A percentile compares a stretch with the other conserved stretches of the same genome.
These are phyloP conservation scores for Phenoliferia sp. DNA, from an alignment of 1,284 basidiomycete species.

Conservation along the genomic window DNA sequence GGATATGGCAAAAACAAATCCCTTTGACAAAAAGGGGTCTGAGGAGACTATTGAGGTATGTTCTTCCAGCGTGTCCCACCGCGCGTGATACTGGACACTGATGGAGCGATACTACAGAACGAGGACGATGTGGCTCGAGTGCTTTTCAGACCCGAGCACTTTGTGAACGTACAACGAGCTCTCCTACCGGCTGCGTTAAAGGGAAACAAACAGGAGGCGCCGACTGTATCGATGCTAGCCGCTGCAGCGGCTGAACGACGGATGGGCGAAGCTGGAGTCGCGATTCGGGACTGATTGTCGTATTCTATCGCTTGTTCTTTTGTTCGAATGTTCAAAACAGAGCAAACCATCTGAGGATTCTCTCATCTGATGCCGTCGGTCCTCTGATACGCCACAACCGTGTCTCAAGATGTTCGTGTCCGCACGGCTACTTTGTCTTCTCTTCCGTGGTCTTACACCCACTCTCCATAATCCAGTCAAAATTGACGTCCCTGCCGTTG, in stretches of 20 bases:
- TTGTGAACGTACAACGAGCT: conserved; percentile 14
- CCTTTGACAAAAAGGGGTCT: conserved; percentile 1
- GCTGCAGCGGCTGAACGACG: neutral
- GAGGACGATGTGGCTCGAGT: conserved; percentile 25
- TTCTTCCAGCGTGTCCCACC: no score
- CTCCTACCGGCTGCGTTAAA: conserved; percentile 16
- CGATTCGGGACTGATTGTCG: neutral
- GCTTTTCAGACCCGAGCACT: conserved; percentile 16
- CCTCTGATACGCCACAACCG: no score
- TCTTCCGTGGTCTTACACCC: no score
- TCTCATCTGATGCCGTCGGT: no score
- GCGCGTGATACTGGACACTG: neutral
- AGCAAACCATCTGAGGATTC: no score
- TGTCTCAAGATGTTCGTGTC: no score
- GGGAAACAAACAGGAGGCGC: neutral
- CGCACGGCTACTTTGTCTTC: no score
- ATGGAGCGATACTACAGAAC: neutral
- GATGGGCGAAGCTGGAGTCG: neutral
- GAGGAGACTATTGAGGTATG: conserved; percentile 20
- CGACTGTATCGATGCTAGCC: neutral
- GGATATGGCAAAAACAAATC: neutral
- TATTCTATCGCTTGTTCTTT: no score
- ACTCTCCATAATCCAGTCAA: no score
- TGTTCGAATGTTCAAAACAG: no score
- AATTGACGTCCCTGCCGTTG: no score